Evolutionary conservation across 306 rosid species (phyloP).

Genomic region (Clitoria ternatea): DNA sequence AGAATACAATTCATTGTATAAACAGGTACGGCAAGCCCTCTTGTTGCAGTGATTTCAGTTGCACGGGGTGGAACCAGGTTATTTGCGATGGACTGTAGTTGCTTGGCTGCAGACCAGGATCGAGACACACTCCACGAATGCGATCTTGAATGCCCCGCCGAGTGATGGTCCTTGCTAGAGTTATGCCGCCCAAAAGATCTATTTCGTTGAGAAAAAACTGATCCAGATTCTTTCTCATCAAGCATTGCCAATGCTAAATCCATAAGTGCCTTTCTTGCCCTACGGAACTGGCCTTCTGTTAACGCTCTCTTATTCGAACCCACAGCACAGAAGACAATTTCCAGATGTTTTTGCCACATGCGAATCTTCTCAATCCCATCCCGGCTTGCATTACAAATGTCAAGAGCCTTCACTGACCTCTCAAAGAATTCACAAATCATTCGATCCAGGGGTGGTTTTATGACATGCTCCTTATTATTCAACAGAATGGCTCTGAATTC

Average conservation of each 20-base stretch:
- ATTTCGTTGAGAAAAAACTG: conserved; percentile 58
- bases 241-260: conserved; percentile 76
- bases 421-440: conserved; percentile 59
- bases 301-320: conserved; percentile 56
- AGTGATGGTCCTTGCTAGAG: conserved; percentile 49
- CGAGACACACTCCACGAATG: conserved; percentile 92
- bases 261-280: conserved; percentile 76
- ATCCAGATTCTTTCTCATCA: conserved; percentile 62
- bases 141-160: conserved; percentile 78
- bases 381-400: conserved; percentile 68
- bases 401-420: conserved; percentile 75
- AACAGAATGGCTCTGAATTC: conserved; percentile 53
- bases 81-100: conserved; percentile 74
- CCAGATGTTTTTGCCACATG: conserved; percentile 63
- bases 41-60: conserved; percentile 56
- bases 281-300: conserved; percentile 71
- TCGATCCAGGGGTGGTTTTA: conserved; percentile 62
- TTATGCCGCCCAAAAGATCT: conserved; percentile 75
- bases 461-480: conserved; percentile 46
- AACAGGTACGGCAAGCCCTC: conserved; percentile 59
- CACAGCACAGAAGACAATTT: conserved; percentile 66
- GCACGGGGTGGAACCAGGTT: conserved; percentile 75
- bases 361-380: conserved; percentile 71
- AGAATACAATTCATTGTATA: conserved; percentile 74
- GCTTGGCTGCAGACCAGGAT: conserved; percentile 92